These are phyloP conservation scores for Penicillium samsonianum DNA, from an alignment of 495 filamentous ascomycete species.

Conservation along the genomic window DNA sequence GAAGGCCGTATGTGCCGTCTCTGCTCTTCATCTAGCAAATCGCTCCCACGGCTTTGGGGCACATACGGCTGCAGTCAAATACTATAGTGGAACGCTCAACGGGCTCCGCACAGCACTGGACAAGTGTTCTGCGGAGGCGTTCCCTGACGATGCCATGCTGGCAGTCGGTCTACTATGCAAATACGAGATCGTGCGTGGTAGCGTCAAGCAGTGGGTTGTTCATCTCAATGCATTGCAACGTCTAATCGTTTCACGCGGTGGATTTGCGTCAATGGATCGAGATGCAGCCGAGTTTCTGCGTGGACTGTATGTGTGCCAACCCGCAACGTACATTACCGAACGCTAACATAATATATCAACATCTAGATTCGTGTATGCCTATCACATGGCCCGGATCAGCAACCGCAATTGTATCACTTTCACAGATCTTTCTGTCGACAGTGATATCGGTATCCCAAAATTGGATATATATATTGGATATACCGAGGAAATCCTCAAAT, in stretches of 20 bases:
- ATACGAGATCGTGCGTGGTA: conserved; percentile 48
- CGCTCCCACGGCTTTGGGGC: conserved; percentile 31
- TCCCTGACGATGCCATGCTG: conserved; percentile 41
- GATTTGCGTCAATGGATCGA: conserved; percentile 34
- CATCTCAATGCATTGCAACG: conserved; percentile 45
- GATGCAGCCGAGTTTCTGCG: conserved; percentile 42
- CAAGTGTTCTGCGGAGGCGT: conserved; percentile 18
- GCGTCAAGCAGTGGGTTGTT: conserved; percentile 46
- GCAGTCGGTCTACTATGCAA: conserved; percentile 48
- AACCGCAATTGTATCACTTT: conserved; percentile 33
- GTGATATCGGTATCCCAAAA: conserved; percentile 32
- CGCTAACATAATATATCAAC: not conserved
- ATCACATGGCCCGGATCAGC: conserved; percentile 44
- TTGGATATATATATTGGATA: conserved; percentile 50
- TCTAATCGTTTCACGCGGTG: conserved; percentile 42
- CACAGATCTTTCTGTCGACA: conserved; percentile 18
- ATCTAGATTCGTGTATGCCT: conserved; percentile 40
- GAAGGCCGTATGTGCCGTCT: conserved; percentile 47
- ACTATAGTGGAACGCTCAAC: conserved; percentile 41
- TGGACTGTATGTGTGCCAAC: conserved; percentile 36
- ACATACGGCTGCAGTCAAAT: conserved; percentile 37
- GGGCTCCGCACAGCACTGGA: conserved; percentile 36
- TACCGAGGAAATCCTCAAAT: conserved; percentile 45
- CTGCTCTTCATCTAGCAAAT: conserved; percentile 46
- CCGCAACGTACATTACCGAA: not conserved